Conservation (phyloP, 1,139 yeast genomes). For the Candida tunisiensis region DNA sequence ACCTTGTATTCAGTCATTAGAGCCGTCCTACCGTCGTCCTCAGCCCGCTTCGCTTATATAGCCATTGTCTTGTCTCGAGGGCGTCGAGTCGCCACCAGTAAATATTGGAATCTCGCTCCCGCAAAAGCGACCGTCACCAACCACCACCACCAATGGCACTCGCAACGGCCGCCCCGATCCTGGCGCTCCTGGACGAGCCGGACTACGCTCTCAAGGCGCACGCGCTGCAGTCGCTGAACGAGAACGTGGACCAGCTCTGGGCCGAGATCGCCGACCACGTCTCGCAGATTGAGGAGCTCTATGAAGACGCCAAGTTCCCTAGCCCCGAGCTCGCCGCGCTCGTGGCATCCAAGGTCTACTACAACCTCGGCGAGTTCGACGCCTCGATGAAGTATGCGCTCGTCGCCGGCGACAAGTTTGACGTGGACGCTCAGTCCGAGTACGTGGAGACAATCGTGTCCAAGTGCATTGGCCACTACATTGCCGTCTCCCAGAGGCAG, state of each 20-base stretch:
- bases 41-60: too few species aligned
- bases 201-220: slow-evolving; percentile 65
- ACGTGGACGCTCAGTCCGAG: slow-evolving; percentile 60
- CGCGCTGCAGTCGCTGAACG: slow-evolving; percentile 71
- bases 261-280: slow-evolving; percentile 91
- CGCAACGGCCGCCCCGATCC: slow-evolving; percentile 57
- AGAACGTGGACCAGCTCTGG: slow-evolving; percentile 85
- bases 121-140: background rate
- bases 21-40: too few species aligned
- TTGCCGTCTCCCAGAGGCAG: slow-evolving; percentile 39
- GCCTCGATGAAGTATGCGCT: slow-evolving; percentile 81
- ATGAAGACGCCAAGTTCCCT: slow-evolving; percentile 67
- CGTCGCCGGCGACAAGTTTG: slow-evolving; percentile 67
- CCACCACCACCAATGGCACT: slow-evolving; percentile 7
- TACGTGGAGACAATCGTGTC: slow-evolving; percentile 82
- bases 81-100: too few species aligned
- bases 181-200: slow-evolving; percentile 74
- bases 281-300: slow-evolving; percentile 73
- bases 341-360: slow-evolving; percentile 86
- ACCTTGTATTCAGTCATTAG: too few species aligned
- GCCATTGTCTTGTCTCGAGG: too few species aligned
- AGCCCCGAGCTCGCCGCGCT: slow-evolving; percentile 78
- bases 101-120: too few species aligned
- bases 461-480: slow-evolving; percentile 66
- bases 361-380: slow-evolving; percentile 87